Base-by-base conservation (phyloP, 2,329 filamentous ascomycete genomes). In the Chaetothyriales sp. region DNA sequence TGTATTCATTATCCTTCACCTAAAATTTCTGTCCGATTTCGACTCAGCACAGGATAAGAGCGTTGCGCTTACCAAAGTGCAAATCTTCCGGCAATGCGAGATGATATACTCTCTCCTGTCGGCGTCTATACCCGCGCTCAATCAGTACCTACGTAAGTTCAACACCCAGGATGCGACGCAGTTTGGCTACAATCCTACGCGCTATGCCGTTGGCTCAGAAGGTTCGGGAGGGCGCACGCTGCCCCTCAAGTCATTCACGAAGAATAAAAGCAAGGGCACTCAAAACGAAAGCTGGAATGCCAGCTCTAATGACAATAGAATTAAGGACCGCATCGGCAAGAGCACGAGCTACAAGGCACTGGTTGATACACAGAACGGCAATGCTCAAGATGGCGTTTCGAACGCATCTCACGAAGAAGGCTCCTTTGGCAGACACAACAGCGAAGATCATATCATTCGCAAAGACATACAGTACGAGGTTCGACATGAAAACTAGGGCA, bases 141-240 rank as follows among this genome's bases (percentile, higher is more conserved):
- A 55, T 15, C 55, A 52, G 18, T 54, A 54, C 29, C 55, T 55
- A n/a, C 53, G 55, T 18, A 57, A 55, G 33, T 55, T 57, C 46
- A 48, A 54, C 43, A 57, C 55, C 6, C 48, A 43, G 5, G 40
- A 53, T 10, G 54, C 51, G 18, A 46, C 54, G 5, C 25, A 46
- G 8, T 56, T 54, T 40, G 54, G 54, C 13, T 56, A 54, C 33
- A 43, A 40, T 15, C 45, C 49, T 13, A 43, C 29, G 15, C 37
- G 33, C 15, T 48, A 56, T 10, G 29, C 29, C n/a, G n/a, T n/a
- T 10, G 13, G 13, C 29, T 37, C 29, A 13, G 29, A 13, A 10
- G 29, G 29, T 13, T 37, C 29, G 8, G 29, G 29, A 10, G 13
- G 29, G 8, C 29, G 29, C 9, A 13, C 8, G 13, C 29, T 37